A percentile compares a stretch with the other conserved stretches of the same genome.
These are phyloP conservation scores for Aquilaria sinensis DNA, from an alignment of 345 rosid genomes.

Conservation along the genomic window DNA sequence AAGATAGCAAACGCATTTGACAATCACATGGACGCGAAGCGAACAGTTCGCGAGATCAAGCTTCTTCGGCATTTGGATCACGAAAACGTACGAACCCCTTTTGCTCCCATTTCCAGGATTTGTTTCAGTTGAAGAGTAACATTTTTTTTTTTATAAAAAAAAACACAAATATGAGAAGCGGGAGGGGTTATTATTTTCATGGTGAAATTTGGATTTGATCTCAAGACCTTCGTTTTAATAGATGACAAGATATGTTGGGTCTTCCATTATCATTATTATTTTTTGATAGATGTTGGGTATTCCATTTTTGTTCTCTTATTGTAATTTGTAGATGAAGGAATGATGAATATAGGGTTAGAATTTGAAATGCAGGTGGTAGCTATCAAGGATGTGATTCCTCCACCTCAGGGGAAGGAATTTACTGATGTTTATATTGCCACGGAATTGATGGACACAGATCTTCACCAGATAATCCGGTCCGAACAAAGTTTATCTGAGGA, in stretches of 20 bases:
- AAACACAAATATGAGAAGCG: too few relatives aligned
- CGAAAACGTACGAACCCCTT: slow-evolving; percentile 57
- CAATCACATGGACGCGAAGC: slow-evolving; percentile 94
- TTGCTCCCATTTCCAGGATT: not conserved
- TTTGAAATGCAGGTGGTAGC: slow-evolving; percentile 51
- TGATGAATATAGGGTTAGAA: not conserved
- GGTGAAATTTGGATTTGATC: too few relatives aligned
- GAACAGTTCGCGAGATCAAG: slow-evolving; percentile 97
- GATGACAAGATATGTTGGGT: too few relatives aligned
- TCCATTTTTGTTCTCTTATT: too few relatives aligned
- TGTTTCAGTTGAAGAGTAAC: too few relatives aligned
- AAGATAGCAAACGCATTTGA: slow-evolving; percentile 95
- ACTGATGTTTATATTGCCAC: slow-evolving; percentile 75
- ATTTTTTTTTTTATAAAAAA: too few relatives aligned
- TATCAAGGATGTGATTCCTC: slow-evolving; percentile 89
- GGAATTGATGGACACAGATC: slow-evolving; percentile 96
- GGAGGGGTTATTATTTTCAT: too few relatives aligned
- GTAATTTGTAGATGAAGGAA: not conserved
- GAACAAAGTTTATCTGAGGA: slow-evolving; percentile 87
- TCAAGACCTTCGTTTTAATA: too few relatives aligned
- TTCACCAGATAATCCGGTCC: slow-evolving; percentile 89
- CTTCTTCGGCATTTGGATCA: slow-evolving; percentile 93
- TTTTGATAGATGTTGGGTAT: too few relatives aligned
- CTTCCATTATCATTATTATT: too few relatives aligned
- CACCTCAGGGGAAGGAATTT: slow-evolving; percentile 77